Percentiles rank a stretch among this genome's conserved stretches.
phyloP scores from a whole-genome alignment of 441 rosid species.

The Dalechampia spathulata region DNA sequence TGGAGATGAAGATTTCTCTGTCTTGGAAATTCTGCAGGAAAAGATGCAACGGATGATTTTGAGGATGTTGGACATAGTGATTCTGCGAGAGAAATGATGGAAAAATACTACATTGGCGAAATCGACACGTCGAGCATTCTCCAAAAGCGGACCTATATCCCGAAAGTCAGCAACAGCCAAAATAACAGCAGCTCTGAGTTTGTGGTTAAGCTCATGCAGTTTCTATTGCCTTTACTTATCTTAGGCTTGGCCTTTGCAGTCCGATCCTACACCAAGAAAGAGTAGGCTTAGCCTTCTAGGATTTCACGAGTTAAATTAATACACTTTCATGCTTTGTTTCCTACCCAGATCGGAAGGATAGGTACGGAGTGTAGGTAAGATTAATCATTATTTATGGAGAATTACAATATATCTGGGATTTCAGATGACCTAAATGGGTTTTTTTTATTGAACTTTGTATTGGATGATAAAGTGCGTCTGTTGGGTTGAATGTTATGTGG shows the following conservation, averaged over 20 bases:
- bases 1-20: neutral
- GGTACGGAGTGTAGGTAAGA: no score
- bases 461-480: no score
- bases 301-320: neutral
- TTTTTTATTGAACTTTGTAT: no score
- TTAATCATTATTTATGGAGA: no score
- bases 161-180: conserved; percentile 34
- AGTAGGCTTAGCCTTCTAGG: conserved; percentile 16
- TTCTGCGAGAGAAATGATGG: conserved; percentile 74
- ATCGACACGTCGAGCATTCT: conserved; percentile 59
- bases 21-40: conserved; percentile 34
- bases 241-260: conserved; percentile 67
- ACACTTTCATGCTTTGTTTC: no score
- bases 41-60: conserved; percentile 84
- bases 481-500: no score
- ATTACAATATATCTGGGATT: no score
- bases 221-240: conserved; percentile 75
- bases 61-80: conserved; percentile 98
- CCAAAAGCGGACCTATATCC: conserved; percentile 36
- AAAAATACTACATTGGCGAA: conserved; percentile 62
- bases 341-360: no score
- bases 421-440: no score
- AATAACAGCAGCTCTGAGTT: conserved; percentile 60
- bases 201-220: conserved; percentile 64
- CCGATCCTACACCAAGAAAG: conserved; percentile 73